Conservation (phyloP, 108 stramenopile genomes). For the Fistulifera pelliculosa region DNA sequence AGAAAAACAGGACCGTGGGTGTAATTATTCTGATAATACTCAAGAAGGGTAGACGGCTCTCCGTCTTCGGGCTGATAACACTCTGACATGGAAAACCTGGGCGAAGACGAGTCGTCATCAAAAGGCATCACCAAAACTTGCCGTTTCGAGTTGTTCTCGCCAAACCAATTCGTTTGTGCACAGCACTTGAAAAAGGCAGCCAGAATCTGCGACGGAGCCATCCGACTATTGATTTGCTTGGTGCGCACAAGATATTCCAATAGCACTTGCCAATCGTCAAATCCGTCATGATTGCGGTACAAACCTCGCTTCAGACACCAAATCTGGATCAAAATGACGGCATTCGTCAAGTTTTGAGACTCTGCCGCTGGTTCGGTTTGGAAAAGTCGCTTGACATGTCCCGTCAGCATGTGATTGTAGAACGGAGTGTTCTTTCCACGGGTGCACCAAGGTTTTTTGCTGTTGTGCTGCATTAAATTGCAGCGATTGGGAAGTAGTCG, state of each 20-base stretch:
- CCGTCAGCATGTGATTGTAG: slow-evolving; percentile 62
- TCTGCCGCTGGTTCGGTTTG: neutral
- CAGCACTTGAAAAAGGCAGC: slow-evolving; percentile 67
- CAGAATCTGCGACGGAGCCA: slow-evolving; percentile 67
- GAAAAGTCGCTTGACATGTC: slow-evolving; percentile 33
- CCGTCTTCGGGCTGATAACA: neutral
- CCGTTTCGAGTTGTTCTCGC: slow-evolving; percentile 23
- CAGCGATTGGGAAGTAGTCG: slow-evolving; percentile 75
- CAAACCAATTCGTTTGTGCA: slow-evolving; percentile 65
- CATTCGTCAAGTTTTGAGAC: slow-evolving; percentile 34
- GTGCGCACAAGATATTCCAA: slow-evolving; percentile 63
- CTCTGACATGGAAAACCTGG: too few species aligned
- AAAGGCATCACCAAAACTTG: slow-evolving; percentile 34
- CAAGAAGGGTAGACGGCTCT: slow-evolving; percentile 44
- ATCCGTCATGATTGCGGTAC: slow-evolving; percentile 68
- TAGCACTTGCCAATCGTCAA: slow-evolving; percentile 44
- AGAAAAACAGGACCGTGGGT: slow-evolving; percentile 53
- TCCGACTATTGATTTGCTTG: slow-evolving; percentile 48
- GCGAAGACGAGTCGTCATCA: too few species aligned
- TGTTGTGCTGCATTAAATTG: slow-evolving; percentile 21
- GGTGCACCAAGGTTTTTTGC: too few species aligned
- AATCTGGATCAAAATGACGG: slow-evolving; percentile 60
- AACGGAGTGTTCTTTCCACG: neutral
- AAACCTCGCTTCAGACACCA: slow-evolving; percentile 81
- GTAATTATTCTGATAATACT: slow-evolving; percentile 36